Percentiles rank a stretch among this genome's conserved stretches.
Conservation (phyloP, 208 protist species). For the Acanthamoeba healyi region DNA sequence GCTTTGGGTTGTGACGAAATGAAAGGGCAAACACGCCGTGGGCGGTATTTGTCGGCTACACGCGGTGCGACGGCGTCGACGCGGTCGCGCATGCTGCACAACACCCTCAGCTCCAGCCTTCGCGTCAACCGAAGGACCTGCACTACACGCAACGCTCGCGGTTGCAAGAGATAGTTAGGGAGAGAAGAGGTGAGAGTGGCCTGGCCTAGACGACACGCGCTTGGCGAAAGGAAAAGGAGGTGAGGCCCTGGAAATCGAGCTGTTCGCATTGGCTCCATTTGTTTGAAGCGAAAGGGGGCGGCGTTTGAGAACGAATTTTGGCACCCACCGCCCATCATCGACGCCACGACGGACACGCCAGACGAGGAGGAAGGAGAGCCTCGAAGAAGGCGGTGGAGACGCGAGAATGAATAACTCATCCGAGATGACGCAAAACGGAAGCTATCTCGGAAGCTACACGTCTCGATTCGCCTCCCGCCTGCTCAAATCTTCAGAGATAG, state of each 20-base stretch:
- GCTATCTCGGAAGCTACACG: conserved; percentile 35
- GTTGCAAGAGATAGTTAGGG: background rate
- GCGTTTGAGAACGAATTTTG: background rate
- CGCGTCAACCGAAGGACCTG: background rate
- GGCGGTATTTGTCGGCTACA: background rate
- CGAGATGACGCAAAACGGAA: background rate
- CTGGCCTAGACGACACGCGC: background rate
- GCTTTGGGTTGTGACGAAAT: background rate
- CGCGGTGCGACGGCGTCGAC: background rate
- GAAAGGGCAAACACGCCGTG: background rate
- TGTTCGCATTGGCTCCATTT: too few relatives aligned
- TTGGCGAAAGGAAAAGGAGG: background rate
- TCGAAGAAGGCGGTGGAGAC: background rate
- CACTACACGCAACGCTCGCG: too few relatives aligned
- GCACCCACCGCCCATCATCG: background rate
- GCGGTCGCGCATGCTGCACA: background rate
- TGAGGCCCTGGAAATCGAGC: too few relatives aligned
- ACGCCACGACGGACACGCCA: background rate
- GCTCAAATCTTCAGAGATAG: conserved; percentile 59
- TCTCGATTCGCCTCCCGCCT: conserved; percentile 3
- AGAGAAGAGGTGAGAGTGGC: background rate
- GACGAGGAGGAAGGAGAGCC: background rate
- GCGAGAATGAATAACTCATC: background rate
- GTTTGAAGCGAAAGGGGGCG: background rate
- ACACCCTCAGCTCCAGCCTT: background rate